phyloP scores from a whole-genome alignment of 1,139 yeast genomes.

The Suhomyces yuchorum region DNA sequence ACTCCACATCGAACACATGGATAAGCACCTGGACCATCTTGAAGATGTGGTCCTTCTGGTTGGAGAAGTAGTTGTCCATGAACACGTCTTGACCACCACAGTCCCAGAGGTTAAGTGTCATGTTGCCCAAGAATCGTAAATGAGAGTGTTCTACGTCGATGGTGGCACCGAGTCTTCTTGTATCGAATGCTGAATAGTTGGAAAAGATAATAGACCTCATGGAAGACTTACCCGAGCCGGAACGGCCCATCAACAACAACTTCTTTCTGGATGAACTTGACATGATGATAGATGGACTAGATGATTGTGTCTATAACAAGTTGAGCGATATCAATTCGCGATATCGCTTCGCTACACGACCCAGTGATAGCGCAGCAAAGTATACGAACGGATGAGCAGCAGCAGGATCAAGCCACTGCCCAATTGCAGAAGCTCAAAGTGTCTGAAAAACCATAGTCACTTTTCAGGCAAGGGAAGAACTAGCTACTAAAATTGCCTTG shows the following conservation, averaged over 20 bases:
- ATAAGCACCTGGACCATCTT: constrained; percentile 96
- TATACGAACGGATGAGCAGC: too few relatives aligned
- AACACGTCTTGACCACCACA: constrained; percentile 98
- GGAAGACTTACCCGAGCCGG: constrained; percentile 96
- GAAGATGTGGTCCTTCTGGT: constrained; percentile 88
- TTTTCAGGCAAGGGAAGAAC: too few relatives aligned
- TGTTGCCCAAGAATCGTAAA: constrained; percentile 85
- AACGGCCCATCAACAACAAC: constrained; percentile 72
- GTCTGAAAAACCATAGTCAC: too few relatives aligned
- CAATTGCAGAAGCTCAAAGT: too few relatives aligned
- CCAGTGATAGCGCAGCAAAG: not conserved
- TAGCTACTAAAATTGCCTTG: too few relatives aligned
- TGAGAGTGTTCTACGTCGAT: constrained; percentile 98
- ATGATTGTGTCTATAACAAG: not conserved
- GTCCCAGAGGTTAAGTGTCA: constrained; percentile 96
- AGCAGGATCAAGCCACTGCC: too few relatives aligned
- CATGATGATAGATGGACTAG: constrained; percentile 17
- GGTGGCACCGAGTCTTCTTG: constrained; percentile 93
- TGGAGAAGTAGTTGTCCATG: constrained; percentile 89
- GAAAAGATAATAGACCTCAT: constrained; percentile 96
- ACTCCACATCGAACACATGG: constrained; percentile 95
- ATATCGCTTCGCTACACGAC: not conserved
- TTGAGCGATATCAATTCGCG: not conserved
- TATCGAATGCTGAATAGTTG: constrained; percentile 95
- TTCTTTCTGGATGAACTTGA: constrained; percentile 43